Conservation (phyloP, 2,329 filamentous ascomycete genomes). For the Colletotrichum kahawae region DNA sequence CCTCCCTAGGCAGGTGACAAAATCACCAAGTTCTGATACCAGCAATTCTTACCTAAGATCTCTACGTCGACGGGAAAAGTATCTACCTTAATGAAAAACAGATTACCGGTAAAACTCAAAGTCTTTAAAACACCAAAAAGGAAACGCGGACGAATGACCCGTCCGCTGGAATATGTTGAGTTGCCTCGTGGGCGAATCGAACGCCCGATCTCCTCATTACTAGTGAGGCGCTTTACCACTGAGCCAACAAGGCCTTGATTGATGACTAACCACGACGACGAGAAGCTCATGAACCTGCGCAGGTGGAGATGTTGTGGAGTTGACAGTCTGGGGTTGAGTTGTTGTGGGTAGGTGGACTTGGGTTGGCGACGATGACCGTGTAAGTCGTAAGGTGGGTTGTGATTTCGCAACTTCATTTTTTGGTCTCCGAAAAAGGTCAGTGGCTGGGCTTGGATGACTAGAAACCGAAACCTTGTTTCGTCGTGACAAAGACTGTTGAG, state of each 20-base stretch:
- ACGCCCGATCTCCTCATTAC: not conserved
- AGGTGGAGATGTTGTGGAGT: not conserved
- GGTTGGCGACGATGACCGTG: not conserved
- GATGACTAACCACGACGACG: not conserved
- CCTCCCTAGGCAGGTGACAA: too few relatives aligned
- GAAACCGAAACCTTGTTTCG: too few relatives aligned
- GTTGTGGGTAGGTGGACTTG: not conserved
- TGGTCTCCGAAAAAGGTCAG: too few relatives aligned
- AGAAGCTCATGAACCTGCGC: not conserved
- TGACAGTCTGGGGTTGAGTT: not conserved
- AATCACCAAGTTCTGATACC: too few relatives aligned
- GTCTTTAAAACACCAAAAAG: not conserved
- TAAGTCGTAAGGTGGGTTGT: not conserved
- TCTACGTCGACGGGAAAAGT: too few relatives aligned
- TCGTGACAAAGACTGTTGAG: not conserved
- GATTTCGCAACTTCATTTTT: not conserved
- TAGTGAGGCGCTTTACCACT: not conserved
- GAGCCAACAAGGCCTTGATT: not conserved
- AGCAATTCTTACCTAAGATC: too few relatives aligned
- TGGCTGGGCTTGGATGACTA: too few relatives aligned
- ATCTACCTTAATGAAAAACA: too few relatives aligned
- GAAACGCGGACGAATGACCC: accelerated
- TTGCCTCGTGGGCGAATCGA: not conserved
- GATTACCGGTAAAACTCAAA: too few relatives aligned
- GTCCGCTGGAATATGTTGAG: accelerated